Evolutionary conservation across 164 flowering plant genomes (phyloP), one percentile per base, ranked within the genome.

Genomic region (Brasenia schreberi): DNA sequence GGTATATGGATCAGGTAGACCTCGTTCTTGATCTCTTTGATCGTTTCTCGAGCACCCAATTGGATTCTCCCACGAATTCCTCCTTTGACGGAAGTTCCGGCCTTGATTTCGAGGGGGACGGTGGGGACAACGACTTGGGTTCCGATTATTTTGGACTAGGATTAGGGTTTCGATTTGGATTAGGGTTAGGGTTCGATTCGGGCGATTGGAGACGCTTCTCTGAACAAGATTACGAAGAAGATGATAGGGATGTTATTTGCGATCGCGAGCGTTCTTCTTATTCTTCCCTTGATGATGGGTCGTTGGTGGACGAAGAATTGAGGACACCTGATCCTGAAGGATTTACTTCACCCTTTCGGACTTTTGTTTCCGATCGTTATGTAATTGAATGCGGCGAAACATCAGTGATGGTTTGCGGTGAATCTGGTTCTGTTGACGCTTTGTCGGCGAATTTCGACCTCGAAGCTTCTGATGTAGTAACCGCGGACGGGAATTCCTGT

Each of bases 11-110:
- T 69, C 88, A 84, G 83, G 89, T 81, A 43, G 83, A 68, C 59
- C 81, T 84, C 70, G 84, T 79, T 61, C 74, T 84, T 79, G 83
- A 84, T 75, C 68, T 88, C 73, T 80, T 85, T 23, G 85, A 85
- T 23, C 82, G 81, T 18, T 77, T 82, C 4, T 77, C 82, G 18
- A 59, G 71, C 71, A 33, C 58, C 69, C 42, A 69, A 42, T 5
- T 61, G 63, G 67, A 65, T 27, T 64, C 67, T 18, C 61, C 59
- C 64, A 12, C 64, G 18, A 79, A 81, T 59, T 45, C 68, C 4
- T 19, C 70, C 0, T 56, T 62, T 42, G 82, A 74, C 4, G 69
- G 75, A 6, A 67, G 52, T 72, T 81, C 80, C 53, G 77, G 85
- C 42, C 75, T 81, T 14, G 56, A 49, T 60, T 33, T n/a, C 12